phyloP scores from a whole-genome alignment of 1,284 basidiomycete genomes.

The Crucibulum parvulum region DNA sequence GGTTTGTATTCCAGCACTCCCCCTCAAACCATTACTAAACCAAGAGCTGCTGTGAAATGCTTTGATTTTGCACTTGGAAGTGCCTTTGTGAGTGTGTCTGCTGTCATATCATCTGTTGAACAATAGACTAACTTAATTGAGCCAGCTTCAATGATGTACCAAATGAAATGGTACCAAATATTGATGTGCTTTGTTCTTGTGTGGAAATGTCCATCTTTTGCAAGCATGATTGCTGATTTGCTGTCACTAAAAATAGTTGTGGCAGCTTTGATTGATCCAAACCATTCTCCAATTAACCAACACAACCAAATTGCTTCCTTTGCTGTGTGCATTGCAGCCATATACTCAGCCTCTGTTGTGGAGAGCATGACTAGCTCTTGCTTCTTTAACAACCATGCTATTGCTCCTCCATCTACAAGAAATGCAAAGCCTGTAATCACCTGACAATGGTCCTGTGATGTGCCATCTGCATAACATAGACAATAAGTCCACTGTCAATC shows the following conservation, averaged over 20 bases:
- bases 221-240: neutral
- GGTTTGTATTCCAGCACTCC: no score
- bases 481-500: neutral
- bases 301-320: neutral
- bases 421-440: constrained; percentile 16
- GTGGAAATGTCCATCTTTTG: neutral
- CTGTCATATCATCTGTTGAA: neutral
- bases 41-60: neutral
- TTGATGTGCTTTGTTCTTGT: neutral
- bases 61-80: neutral
- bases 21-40: no score
- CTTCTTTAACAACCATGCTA: constrained; percentile 18
- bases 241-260: neutral
- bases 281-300: neutral
- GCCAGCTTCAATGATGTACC: constrained; percentile 5
- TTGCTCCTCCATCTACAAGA: constrained; percentile 9
- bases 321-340: neutral
- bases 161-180: neutral
- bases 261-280: neutral
- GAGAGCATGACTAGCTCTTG: neutral
- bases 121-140: neutral
- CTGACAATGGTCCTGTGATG: constrained; percentile 15
- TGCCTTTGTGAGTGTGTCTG: neutral
- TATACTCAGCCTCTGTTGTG: neutral
- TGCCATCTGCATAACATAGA: constrained; percentile 1